Evolutionary conservation across 345 rosid genomes (phyloP).

Genomic region (Draba incana): DNA sequence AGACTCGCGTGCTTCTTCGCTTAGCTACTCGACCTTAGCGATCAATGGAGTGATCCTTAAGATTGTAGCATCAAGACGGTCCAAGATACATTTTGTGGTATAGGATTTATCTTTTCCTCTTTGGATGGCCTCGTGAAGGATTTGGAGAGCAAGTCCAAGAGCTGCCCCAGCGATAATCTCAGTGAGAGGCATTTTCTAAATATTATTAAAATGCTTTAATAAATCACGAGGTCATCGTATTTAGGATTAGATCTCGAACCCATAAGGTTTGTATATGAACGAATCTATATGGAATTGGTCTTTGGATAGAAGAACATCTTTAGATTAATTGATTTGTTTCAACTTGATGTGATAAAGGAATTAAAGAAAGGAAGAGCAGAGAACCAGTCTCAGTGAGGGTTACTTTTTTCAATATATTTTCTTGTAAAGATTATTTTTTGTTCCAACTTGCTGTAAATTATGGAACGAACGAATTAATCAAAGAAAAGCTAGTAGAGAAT

Average conservation of each 20-base stretch:
- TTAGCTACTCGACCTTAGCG: not conserved
- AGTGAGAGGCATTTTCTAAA: not conserved
- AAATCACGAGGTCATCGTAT: not conserved
- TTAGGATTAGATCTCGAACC: not conserved
- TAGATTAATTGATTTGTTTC: not conserved
- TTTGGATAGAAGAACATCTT: not conserved
- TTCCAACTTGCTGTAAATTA: no score
- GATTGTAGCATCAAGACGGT: constrained; percentile 20
- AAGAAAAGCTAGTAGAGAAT: not conserved
- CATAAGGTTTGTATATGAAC: not conserved
- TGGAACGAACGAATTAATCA: no score
- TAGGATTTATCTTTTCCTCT: constrained; percentile 17
- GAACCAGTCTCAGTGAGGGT: not conserved
- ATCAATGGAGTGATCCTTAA: constrained; percentile 14
- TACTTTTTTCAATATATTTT: no score
- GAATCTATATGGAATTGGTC: not conserved
- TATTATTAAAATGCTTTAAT: not conserved
- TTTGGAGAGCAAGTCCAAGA: constrained; percentile 20
- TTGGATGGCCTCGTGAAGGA: constrained; percentile 11
- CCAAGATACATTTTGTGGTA: constrained; percentile 26
- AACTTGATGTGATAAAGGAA: constrained; percentile 11
- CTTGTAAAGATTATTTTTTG: no score
- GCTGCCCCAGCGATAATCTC: constrained; percentile 18
- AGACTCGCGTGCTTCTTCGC: not conserved
- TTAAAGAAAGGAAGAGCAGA: not conserved